Evolutionary conservation across 306 rosid genomes (phyloP), one percentile per base, ranked within the genome.

Genomic region (Dryas drummondii): DNA sequence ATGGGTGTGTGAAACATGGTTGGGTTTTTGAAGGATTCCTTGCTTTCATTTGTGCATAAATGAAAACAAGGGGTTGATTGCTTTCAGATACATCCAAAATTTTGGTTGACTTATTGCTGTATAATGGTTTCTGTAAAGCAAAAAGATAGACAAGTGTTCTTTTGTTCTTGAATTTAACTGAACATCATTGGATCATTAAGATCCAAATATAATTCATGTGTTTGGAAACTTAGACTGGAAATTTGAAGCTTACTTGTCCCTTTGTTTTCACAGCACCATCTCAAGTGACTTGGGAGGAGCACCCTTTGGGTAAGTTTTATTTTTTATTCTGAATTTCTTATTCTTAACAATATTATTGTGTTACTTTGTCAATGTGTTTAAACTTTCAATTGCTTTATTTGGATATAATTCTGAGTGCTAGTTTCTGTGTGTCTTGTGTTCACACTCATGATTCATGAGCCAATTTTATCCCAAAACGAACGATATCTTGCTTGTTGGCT

Each of bases 221-320:
- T 71, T 71, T 55, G 65, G 64, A 70, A 17, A 52, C 62, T 42
- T 49, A 50, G 54, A 41, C 59, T 26, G 6, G 17, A 49, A 7
- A 5, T 40, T 22, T 54, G 9, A 9, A 6, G 7, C 72, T 72
- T 41, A 32, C 48, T 53, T 17, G 12, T 66, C 7, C 61, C 8
- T 17, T 60, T 1, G 9, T 74, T 40, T 82, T 79, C 81, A 84
- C 93, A 94, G 98, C 69, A 91, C 98, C 9, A 84, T 91, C 80
- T 88, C 98, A 71, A 75, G 80, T 78, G 97, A 94, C 60, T 80
- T 91, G 67, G 91, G 82, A 59, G 98, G 98, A 76, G 94, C 97
- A 11, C 98, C 98, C 42, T 94, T 91, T 81, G 97, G 97, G 98
- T 91, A 87, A 87, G 80, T 15, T 46, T 80, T 70, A 2, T 40